A percentile compares a stretch with the other conserved stretches of the same genome.
phyloP scores from a whole-genome alignment of 805 yeast genomes.

The Trichomonascus vanleenenianus region DNA sequence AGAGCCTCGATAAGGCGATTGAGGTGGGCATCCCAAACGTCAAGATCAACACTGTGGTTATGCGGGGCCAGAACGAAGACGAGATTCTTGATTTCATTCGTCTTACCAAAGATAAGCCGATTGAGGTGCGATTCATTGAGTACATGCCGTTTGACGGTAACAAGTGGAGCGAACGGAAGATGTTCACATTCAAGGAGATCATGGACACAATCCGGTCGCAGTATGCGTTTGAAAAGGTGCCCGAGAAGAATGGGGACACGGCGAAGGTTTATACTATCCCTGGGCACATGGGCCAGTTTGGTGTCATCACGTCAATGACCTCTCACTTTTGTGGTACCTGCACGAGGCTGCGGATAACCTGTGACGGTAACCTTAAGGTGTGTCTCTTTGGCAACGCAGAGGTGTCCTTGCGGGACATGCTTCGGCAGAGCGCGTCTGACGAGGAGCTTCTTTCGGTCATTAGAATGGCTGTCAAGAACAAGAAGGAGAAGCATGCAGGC shows the following conservation, averaged over 20 bases:
- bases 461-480: conserved; percentile 38
- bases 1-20: conserved; percentile 37
- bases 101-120: conserved; percentile 31
- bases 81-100: conserved; percentile 42
- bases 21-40: conserved; percentile 38
- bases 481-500: conserved; percentile 47
- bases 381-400: conserved; percentile 48
- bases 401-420: conserved; percentile 38
- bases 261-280: conserved; percentile 40
- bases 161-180: conserved; percentile 40
- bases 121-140: conserved; percentile 48
- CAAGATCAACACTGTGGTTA: conserved; percentile 44
- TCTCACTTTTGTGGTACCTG: conserved; percentile 45
- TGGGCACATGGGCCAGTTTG: conserved; percentile 38
- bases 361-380: conserved; percentile 48
- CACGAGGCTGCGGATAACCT: conserved; percentile 43
- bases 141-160: conserved; percentile 55
- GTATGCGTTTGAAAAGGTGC: conserved; percentile 24
- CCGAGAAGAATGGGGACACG: conserved; percentile 37
- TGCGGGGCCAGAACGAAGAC: conserved; percentile 44
- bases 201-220: conserved; percentile 26
- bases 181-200: conserved; percentile 41
- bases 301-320: conserved; percentile 52
- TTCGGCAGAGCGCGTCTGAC: conserved; percentile 33
- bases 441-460: conserved; percentile 34